phyloP scores from a whole-genome alignment of 768 basidiomycete genomes.

The Austroboletus festivus region DNA sequence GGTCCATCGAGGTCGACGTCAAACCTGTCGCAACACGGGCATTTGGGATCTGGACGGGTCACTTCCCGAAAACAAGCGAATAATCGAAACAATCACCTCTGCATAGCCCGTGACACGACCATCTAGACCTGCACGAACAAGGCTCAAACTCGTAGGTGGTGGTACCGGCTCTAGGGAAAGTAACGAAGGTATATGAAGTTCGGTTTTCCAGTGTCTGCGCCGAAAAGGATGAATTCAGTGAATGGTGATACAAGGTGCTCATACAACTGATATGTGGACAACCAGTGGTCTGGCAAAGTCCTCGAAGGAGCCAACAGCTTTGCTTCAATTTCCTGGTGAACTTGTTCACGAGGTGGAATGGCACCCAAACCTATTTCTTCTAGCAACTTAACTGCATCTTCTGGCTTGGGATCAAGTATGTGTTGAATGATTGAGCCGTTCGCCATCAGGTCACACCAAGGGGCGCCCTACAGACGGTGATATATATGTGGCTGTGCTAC shows the following conservation, averaged over 20 bases:
- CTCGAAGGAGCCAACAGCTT: slow-evolving; percentile 69
- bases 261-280: slow-evolving; percentile 83
- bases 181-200: slow-evolving; percentile 58
- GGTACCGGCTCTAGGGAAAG: slow-evolving; percentile 65
- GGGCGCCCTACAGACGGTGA: not conserved
- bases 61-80: slow-evolving; percentile 2
- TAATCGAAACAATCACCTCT: slow-evolving; percentile 52
- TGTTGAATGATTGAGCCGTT: slow-evolving; percentile 37
- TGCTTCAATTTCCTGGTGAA: slow-evolving; percentile 70
- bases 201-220: slow-evolving; percentile 69
- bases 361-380: slow-evolving; percentile 54
- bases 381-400: slow-evolving; percentile 44
- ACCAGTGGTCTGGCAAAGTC: slow-evolving; percentile 65
- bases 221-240: slow-evolving; percentile 9
- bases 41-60: slow-evolving; percentile 47
- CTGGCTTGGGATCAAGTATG: slow-evolving; percentile 44
- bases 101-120: slow-evolving; percentile 78
- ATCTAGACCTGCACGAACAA: slow-evolving; percentile 75
- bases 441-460: no score
- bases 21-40: slow-evolving; percentile 61
- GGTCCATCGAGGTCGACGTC: slow-evolving; percentile 80
- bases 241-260: slow-evolving; percentile 23
- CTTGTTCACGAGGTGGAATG: slow-evolving; percentile 54
- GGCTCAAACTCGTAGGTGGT: slow-evolving; percentile 69
- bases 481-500: slow-evolving; percentile 20